A percentile compares a stretch with the other conserved stretches of the same genome.
Conservation (phyloP, 2,329 filamentous ascomycete genomes). For the Plectosphaerella cucumerina region DNA sequence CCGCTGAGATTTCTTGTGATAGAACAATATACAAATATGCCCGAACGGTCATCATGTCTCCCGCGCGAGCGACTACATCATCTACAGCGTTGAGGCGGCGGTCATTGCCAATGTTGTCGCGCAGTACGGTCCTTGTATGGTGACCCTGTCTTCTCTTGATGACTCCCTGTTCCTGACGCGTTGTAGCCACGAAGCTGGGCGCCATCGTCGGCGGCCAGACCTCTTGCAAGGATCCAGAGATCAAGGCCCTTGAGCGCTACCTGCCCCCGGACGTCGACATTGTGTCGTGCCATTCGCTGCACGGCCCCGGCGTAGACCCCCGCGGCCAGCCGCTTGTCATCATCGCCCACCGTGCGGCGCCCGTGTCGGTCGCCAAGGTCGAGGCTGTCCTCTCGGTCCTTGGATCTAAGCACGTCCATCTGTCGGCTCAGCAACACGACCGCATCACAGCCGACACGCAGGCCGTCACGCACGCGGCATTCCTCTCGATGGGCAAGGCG, state of each 20-base stretch:
- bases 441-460: slow-evolving; percentile 98
- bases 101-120: slow-evolving; percentile 84
- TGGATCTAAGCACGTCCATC: slow-evolving; percentile 78
- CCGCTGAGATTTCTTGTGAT: slow-evolving; percentile 14
- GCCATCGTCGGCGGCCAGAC: slow-evolving; percentile 97
- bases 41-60: slow-evolving; percentile 95
- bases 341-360: slow-evolving; percentile 86
- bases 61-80: slow-evolving; percentile 94
- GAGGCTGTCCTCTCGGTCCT: slow-evolving; percentile 80
- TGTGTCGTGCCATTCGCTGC: slow-evolving; percentile 92
- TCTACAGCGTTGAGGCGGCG: slow-evolving; percentile 96
- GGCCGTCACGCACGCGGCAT: slow-evolving; percentile 95
- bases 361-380: slow-evolving; percentile 72
- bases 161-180: slow-evolving; percentile 9
- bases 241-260: slow-evolving; percentile 85
- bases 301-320: slow-evolving; percentile 86
- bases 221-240: slow-evolving; percentile 96
- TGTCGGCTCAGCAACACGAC: slow-evolving; percentile 85
- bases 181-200: slow-evolving; percentile 81
- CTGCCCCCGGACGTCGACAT: slow-evolving; percentile 88
- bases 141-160: slow-evolving; percentile 11
- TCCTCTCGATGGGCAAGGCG: slow-evolving; percentile 94
- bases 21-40: slow-evolving; percentile 81
- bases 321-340: slow-evolving; percentile 87
- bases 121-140: slow-evolving; percentile 83